These are phyloP conservation scores for Phytophthora pinifolia DNA, from an alignment of 352 stramenopile species.

Conservation along the genomic window DNA sequence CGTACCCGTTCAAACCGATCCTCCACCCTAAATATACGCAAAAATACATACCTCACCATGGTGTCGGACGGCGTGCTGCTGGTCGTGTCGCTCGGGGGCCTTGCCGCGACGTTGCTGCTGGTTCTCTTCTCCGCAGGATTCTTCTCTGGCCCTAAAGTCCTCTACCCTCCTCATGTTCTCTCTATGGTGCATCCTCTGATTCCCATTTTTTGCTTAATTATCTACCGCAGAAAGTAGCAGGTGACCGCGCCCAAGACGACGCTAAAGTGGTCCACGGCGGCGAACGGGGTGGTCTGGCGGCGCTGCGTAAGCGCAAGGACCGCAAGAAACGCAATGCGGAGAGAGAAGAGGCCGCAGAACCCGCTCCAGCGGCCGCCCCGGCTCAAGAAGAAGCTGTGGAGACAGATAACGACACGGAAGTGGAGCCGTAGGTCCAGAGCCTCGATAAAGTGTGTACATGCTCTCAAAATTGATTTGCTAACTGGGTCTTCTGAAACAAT, in stretches of 20 bases:
- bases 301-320: slow-evolving; percentile 66
- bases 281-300: slow-evolving; percentile 51
- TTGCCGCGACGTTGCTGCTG: slow-evolving; percentile 49
- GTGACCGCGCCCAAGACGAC: slow-evolving; percentile 27
- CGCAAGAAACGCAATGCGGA: slow-evolving; percentile 44
- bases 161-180: neutral
- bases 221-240: slow-evolving; percentile 28
- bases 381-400: slow-evolving; percentile 19
- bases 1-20: neutral
- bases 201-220: slow-evolving; percentile 4
- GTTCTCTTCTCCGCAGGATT: slow-evolving; percentile 73
- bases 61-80: slow-evolving; percentile 60
- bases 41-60: slow-evolving; percentile 23
- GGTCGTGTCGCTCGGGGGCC: slow-evolving; percentile 46
- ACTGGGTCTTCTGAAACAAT: slow-evolving; percentile 2
- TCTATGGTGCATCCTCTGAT: neutral
- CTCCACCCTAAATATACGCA: neutral
- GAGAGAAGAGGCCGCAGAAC: slow-evolving; percentile 17
- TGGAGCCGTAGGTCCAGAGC: slow-evolving; percentile 44
- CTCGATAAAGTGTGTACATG: neutral
- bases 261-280: slow-evolving; percentile 38
- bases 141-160: slow-evolving; percentile 45
- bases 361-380: slow-evolving; percentile 11
- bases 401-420: slow-evolving; percentile 17
- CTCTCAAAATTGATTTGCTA: slow-evolving; percentile 1